Base-by-base conservation (phyloP, 345 rosid species). In the Toxicodendron radicans region DNA sequence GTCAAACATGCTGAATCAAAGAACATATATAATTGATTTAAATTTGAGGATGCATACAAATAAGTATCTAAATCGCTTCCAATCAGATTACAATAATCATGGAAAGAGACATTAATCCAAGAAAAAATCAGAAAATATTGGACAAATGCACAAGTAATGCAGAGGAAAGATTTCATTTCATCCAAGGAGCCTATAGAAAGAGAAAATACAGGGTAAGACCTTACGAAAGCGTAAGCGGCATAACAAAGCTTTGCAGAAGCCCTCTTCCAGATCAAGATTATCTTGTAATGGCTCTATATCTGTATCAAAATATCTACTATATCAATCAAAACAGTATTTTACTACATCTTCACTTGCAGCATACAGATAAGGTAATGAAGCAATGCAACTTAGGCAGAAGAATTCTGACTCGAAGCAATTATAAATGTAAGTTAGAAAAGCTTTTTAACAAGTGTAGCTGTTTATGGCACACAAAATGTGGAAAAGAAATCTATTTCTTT, bases 201-300 rank as follows among this genome's bases (percentile, higher is more conserved):
- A 69, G 82, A 56, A 78, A 76, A 88, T 75, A 87, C 78, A 85
- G 92, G 86, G 82, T 74, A 86, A 93, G 90, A 95, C 99, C 99
- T 95, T 93, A 91, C 98, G 98, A 86, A 95, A 95, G 80, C 98
- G 94, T 87, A 93, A 76, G 83, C 99, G 92, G 84, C 96, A 93
- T 75, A 91, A 82, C 67, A 95, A 78, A 71, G 97, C 92, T 88
- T 86, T 92, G 91, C 98, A 93, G 75, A 85, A 91, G 68, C 93
- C 87, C 79, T 91, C 99, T 86, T 95, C 99, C 83, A 88, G 64
- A 46, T 83, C 85, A 65, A 79, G 77, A 85, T 91, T 82, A 65
- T 78, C 58, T 79, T 93, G 97, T 71, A 95, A 81, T 73, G 98
- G 90, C 83, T 95, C 97, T 75, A 91, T 74, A 82, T 91, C 99